Evolutionary conservation across 306 rosid species (phyloP).

Genomic region (Echinosophora koreensis): DNA sequence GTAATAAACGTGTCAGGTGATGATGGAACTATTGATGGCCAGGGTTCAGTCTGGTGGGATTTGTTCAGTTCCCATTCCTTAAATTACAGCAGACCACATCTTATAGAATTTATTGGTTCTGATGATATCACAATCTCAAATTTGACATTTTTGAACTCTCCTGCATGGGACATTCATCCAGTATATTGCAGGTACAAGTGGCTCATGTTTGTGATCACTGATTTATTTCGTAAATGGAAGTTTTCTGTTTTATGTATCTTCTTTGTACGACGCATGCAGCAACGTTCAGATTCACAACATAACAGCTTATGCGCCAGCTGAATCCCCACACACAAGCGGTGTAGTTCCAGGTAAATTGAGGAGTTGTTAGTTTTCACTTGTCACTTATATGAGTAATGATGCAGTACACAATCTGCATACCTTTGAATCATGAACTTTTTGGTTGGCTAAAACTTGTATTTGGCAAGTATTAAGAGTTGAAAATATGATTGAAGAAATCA

Average conservation of each 20-base stretch:
- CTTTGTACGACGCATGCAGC: slow-evolving; percentile 54
- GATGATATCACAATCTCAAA: slow-evolving; percentile 63
- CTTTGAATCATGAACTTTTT: slow-evolving; percentile 22
- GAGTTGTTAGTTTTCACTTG: not conserved
- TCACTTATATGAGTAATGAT: slow-evolving; percentile 7
- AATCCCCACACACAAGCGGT: slow-evolving; percentile 71
- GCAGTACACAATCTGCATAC: not conserved
- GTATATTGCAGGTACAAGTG: slow-evolving; percentile 72
- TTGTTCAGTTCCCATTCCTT: slow-evolving; percentile 54
- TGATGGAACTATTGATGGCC: slow-evolving; percentile 78
- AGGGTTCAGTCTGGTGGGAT: slow-evolving; percentile 79
- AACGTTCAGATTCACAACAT: slow-evolving; percentile 60
- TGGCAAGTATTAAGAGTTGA: not conserved
- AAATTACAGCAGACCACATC: slow-evolving; percentile 70
- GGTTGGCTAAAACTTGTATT: not conserved
- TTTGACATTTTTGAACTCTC: slow-evolving; percentile 70
- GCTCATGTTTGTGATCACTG: slow-evolving; percentile 20
- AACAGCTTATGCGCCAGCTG: slow-evolving; percentile 57
- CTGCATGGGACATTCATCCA: slow-evolving; percentile 76
- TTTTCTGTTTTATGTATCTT: slow-evolving; percentile 14
- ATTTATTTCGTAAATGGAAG: slow-evolving; percentile 3
- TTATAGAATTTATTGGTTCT: slow-evolving; percentile 65
- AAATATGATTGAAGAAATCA: not conserved
- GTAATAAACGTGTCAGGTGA: slow-evolving; percentile 57
- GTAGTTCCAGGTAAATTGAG: slow-evolving; percentile 68